Percentiles rank a stretch among this genome's conserved stretches.
These are phyloP conservation scores for Clitopilus hobsonii DNA, from an alignment of 768 basidiomycete species.

Conservation along the genomic window DNA sequence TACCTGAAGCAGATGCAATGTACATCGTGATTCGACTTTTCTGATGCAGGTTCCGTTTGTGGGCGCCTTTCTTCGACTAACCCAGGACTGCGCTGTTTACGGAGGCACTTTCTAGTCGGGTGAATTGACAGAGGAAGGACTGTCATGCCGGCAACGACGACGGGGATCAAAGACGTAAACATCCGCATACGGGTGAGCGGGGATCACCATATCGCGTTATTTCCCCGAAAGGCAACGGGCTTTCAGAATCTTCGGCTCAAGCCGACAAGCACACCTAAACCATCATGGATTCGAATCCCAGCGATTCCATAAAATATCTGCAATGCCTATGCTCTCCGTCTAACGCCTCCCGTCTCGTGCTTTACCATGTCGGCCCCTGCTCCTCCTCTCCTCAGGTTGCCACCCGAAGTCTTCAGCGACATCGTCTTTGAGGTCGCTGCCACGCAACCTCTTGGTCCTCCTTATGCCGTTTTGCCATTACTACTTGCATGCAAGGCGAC, in stretches of 20 bases:
- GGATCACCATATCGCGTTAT: background rate
- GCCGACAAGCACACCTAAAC: background rate
- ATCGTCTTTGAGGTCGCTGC: slow-evolving; percentile 47
- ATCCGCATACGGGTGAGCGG: background rate
- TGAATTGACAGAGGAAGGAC: too few species aligned
- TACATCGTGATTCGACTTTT: background rate
- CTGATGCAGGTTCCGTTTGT: background rate
- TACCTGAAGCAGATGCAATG: background rate
- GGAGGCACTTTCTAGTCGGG: background rate
- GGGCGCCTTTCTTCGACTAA: background rate
- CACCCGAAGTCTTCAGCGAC: slow-evolving; percentile 42
- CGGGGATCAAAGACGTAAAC: background rate
- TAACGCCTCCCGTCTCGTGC: background rate
- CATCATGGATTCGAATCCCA: slow-evolving; percentile 1
- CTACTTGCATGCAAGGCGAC: slow-evolving; percentile 38
- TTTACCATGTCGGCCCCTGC: background rate
- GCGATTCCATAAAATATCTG: slow-evolving; percentile 1
- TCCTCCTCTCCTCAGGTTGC: slow-evolving; percentile 23
- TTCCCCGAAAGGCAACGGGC: background rate
- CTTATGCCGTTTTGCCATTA: slow-evolving; percentile 41
- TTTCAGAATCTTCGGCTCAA: background rate
- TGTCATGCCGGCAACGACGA: background rate
- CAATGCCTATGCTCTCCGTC: background rate
- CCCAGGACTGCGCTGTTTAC: background rate
- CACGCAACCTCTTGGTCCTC: slow-evolving; percentile 38